phyloP scores from a whole-genome alignment of 345 rosid genomes.

The Sisymbrium altissimum region DNA sequence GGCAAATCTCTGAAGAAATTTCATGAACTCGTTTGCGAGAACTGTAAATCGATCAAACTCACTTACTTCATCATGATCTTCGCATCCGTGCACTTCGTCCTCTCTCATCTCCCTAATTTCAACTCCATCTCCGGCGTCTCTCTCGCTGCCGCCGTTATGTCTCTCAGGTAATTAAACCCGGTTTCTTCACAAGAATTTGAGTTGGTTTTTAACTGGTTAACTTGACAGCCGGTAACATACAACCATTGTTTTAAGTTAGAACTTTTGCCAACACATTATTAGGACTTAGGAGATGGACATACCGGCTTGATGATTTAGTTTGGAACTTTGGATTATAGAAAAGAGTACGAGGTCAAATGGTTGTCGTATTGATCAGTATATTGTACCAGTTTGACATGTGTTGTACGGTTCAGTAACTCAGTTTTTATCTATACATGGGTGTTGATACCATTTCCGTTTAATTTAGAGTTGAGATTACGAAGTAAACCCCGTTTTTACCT shows the following conservation, averaged over 20 bases:
- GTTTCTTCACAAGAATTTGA: not conserved
- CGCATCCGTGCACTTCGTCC: conserved; percentile 65
- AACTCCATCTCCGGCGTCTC: conserved; percentile 70
- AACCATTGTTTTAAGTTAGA: not conserved
- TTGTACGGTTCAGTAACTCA: not conserved
- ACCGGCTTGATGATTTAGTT: not conserved
- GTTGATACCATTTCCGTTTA: not conserved
- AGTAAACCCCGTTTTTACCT: not conserved
- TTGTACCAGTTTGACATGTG: not conserved
- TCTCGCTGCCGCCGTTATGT: conserved; percentile 74
- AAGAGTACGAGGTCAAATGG: not conserved
- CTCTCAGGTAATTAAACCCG: conserved; percentile 52
- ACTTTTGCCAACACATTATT: not conserved
- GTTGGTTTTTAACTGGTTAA: not conserved
- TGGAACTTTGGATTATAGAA: no score
- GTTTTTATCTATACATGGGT: not conserved
- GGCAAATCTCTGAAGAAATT: conserved; percentile 60
- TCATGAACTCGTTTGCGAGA: conserved; percentile 43
- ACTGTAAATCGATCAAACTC: conserved; percentile 44
- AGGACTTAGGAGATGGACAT: not conserved
- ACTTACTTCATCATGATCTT: conserved; percentile 80
- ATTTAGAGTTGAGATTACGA: not conserved
- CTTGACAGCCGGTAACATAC: not conserved
- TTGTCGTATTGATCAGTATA: not conserved
- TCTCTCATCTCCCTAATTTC: conserved; percentile 80